Percentiles rank a stretch among this genome's conserved stretches.
These are phyloP conservation scores for Xylaria intraflava DNA, from an alignment of 495 filamentous ascomycete species.

Conservation along the genomic window DNA sequence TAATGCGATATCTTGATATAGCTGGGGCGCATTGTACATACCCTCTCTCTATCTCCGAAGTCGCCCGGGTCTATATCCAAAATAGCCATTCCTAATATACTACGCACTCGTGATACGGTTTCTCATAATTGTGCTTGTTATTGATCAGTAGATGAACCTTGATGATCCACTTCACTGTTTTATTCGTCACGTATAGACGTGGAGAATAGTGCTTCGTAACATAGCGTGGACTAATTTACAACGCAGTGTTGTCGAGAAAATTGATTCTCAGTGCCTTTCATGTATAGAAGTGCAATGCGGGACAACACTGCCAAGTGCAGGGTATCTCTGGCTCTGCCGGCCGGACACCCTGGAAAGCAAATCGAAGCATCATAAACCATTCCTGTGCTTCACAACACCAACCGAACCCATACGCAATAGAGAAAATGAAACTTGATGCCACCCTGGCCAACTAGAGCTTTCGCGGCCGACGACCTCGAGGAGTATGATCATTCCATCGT, in stretches of 20 bases:
- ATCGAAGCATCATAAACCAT: conserved; percentile 27
- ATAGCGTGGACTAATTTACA: conserved; percentile 26
- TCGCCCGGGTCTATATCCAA: no score
- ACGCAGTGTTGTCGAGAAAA: conserved; percentile 17
- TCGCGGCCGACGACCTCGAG: conserved; percentile 19
- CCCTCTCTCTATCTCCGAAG: no score
- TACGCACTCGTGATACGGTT: no score
- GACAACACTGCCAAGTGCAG: conserved; percentile 17
- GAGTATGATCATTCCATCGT: conserved; percentile 23
- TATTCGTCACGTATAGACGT: not conserved
- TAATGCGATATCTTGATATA: not conserved
- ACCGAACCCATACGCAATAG: conserved; percentile 30
- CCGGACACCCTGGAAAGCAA: conserved; percentile 22
- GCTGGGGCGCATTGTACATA: no score
- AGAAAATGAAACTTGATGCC: conserved; percentile 26
- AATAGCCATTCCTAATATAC: no score
- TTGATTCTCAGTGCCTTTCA: conserved; percentile 12
- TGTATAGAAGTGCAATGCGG: conserved; percentile 9
- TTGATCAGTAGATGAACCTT: not conserved
- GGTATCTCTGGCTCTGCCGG: conserved; percentile 14
- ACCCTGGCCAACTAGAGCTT: conserved; percentile 18
- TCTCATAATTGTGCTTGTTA: not conserved
- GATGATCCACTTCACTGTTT: not conserved
- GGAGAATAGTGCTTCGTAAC: not conserved
- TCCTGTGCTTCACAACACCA: conserved; percentile 31